Conservation (phyloP, 768 basidiomycete species). For the Lactarius quietus region DNA sequence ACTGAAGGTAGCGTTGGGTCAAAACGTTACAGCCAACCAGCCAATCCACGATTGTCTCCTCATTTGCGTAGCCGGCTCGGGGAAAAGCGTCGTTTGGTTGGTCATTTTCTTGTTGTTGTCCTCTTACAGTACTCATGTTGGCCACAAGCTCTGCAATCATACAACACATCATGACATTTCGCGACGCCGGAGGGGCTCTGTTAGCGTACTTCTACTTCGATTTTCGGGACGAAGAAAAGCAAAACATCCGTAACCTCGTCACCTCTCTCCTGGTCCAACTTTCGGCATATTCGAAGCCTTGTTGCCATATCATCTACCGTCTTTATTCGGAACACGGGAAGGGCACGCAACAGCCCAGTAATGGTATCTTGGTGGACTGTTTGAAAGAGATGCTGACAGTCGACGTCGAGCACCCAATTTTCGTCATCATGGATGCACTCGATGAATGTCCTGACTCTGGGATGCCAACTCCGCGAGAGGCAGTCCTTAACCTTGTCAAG, state of each 20-base stretch:
- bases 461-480: neutral
- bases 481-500: neutral
- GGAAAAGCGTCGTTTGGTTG: neutral
- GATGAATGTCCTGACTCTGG: neutral
- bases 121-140: neutral
- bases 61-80: neutral
- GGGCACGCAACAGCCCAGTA: neutral
- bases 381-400: neutral
- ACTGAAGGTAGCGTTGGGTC: too few relatives aligned
- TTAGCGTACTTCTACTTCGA: neutral
- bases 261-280: neutral
- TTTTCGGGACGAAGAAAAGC: neutral
- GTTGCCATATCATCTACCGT: neutral
- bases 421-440: neutral
- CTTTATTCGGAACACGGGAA: neutral
- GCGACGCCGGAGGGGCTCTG: neutral
- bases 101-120: neutral
- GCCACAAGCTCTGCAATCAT: neutral
- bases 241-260: neutral
- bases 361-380: neutral
- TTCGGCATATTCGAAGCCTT: neutral
- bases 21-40: too few relatives aligned
- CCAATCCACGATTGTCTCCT: neutral
- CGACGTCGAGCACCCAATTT: neutral
- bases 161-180: neutral